A percentile compares a stretch with the other conserved stretches of the same genome.
phyloP scores from a whole-genome alignment of 768 basidiomycete genomes.

The Pseudohyphozyma bogoriensis region DNA sequence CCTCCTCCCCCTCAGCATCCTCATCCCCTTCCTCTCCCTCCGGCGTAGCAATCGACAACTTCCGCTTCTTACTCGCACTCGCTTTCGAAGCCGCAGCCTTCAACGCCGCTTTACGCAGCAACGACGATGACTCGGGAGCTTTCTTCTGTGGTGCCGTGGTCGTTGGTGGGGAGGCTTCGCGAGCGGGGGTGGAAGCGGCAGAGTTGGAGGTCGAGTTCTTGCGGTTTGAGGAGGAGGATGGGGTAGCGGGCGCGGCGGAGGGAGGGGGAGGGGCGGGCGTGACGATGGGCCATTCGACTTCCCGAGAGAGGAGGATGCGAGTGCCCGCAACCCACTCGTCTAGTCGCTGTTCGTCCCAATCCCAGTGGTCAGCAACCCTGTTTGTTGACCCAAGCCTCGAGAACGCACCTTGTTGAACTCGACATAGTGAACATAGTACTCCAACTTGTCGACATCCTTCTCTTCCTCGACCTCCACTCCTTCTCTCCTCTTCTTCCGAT shows the following conservation, averaged over 20 bases:
- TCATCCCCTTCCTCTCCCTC: background rate
- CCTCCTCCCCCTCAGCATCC: slow-evolving; percentile 17
- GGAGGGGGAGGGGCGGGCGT: slow-evolving; percentile 17
- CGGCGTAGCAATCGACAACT: slow-evolving; percentile 12
- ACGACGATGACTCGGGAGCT: slow-evolving; percentile 20
- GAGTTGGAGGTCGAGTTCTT: slow-evolving; percentile 12
- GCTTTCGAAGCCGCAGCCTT: slow-evolving; percentile 51
- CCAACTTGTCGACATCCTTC: slow-evolving; percentile 49
- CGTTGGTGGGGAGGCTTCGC: slow-evolving; percentile 11
- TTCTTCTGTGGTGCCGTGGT: slow-evolving; percentile 34
- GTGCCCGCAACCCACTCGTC: slow-evolving; percentile 94
- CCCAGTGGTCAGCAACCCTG: background rate
- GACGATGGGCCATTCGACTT: slow-evolving; percentile 76
- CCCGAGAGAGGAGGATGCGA: slow-evolving; percentile 67
- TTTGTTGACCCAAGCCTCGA: too few species aligned
- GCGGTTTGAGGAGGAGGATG: slow-evolving; percentile 9
- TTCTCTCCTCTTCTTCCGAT: slow-evolving; percentile 30
- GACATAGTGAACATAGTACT: slow-evolving; percentile 98
- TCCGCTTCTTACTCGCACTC: slow-evolving; percentile 12
- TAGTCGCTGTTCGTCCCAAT: slow-evolving; percentile 47
- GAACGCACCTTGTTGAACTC: slow-evolving; percentile 72
- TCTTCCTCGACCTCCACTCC: slow-evolving; percentile 40
- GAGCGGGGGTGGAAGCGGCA: background rate
- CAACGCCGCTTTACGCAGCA: slow-evolving; percentile 31
- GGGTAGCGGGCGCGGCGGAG: background rate